Evolutionary conservation across 768 basidiomycete species (phyloP), one percentile per base, ranked within the genome.

Genomic region (Leucocoprinus leucothites): DNA sequence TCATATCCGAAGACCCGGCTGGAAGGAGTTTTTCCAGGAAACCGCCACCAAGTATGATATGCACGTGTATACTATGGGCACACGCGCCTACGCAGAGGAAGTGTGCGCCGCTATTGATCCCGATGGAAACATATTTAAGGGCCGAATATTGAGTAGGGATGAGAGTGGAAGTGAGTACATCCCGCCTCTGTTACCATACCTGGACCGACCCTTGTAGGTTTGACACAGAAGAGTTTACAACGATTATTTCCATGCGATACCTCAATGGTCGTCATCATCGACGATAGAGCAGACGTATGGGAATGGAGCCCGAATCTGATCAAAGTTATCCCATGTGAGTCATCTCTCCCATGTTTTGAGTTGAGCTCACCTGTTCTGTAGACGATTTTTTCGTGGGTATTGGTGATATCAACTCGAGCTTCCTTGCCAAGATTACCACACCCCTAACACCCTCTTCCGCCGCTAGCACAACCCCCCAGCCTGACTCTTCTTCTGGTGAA

Each of bases 61-160:
- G 94, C 97, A 98, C 68, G 95, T 99, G 45, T 99, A 99, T 71
- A 99, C 96, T 21, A 98, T 98, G 95, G 97, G 97, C 52, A 98
- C 96, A 22, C 85, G 97, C 43, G 88, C 93, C 43, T 99, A 98
- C 70, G 97, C 97, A 35, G 91, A 94, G 69, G 83, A 94, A 68
- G 96, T 98, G 18, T 97, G 94, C 69, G 82, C 87, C 45, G 88
- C 92, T 24, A 92, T 99, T 65, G 97, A 99, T 74, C 92, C 96
- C 13, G 84, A 87, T 48, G 85, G 85, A 3, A 85, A 77, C 68
- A 76, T 89, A 60, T 99, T 99, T 63, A 89, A 91, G 46, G 88
- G 87, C 36, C 82, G 97, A 50, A 80, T 99, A 40, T 70, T 99
- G 43, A 94, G 90, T 68, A 80, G 97, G 58, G 96, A 98, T 69